phyloP scores from a whole-genome alignment of 768 basidiomycete genomes.

The Jaapia argillacea region DNA sequence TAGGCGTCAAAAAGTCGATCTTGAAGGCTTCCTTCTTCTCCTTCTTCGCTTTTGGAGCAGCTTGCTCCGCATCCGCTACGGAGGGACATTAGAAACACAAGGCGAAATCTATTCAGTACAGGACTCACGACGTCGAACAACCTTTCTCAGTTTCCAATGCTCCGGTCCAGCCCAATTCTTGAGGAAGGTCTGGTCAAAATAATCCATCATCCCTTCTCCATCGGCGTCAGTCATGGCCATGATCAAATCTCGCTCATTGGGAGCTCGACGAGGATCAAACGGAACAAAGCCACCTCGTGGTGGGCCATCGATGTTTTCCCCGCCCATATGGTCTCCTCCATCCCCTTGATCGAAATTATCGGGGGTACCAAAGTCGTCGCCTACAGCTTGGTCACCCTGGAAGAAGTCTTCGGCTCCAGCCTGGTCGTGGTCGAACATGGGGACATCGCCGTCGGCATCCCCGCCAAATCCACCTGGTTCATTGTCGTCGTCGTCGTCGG shows the following conservation, averaged over 20 bases:
- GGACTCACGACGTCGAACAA: conserved; percentile 64
- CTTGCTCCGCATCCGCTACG: conserved; percentile 40
- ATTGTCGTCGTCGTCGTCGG: conserved; percentile 35
- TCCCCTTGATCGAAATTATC: conserved; percentile 24
- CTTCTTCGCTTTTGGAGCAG: conserved; percentile 43
- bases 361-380: conserved; percentile 32
- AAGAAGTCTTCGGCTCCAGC: conserved; percentile 56
- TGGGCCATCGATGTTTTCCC: conserved; percentile 33
- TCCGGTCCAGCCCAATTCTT: conserved; percentile 99
- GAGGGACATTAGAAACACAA: not conserved
- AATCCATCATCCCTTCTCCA: conserved; percentile 66
- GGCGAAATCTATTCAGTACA: not conserved
- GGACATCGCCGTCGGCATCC: conserved; percentile 28
- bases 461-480: conserved; percentile 25
- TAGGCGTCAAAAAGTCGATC: conserved; percentile 65
- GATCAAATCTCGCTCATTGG: conserved; percentile 71
- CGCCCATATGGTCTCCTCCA: conserved; percentile 29
- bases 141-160: conserved; percentile 90
- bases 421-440: conserved; percentile 21
- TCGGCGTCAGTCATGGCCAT: conserved; percentile 75
- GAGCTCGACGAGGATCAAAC: conserved; percentile 78
- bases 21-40: conserved; percentile 76
- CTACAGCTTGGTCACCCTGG: conserved; percentile 46
- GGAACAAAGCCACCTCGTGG: conserved; percentile 50
- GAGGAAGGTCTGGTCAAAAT: conserved; percentile 78